A percentile compares a stretch with the other conserved stretches of the same genome.
These are phyloP conservation scores for Hymenoscyphus fraxineus DNA, from an alignment of 2,329 filamentous ascomycete genomes.

Conservation along the genomic window DNA sequence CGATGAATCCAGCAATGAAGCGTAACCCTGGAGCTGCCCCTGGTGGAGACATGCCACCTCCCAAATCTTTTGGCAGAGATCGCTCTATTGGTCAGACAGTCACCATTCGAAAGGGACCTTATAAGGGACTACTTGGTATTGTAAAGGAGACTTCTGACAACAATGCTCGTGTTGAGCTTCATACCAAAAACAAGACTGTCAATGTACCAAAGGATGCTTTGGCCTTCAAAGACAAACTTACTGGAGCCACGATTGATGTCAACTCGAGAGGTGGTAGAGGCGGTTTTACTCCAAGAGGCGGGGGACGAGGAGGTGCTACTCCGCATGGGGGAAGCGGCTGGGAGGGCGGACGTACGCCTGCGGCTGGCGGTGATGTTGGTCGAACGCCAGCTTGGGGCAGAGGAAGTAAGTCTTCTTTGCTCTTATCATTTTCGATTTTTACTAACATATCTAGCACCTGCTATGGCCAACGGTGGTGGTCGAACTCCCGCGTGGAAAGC, in stretches of 20 bases:
- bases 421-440: neutral
- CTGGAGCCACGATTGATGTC: slow-evolving; percentile 74
- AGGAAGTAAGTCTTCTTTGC: slow-evolving; percentile 51
- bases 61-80: slow-evolving; percentile 73
- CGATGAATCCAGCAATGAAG: slow-evolving; percentile 90
- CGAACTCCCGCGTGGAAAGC: slow-evolving; percentile 67
- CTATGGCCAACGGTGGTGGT: slow-evolving; percentile 46
- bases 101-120: slow-evolving; percentile 77
- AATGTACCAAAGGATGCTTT: slow-evolving; percentile 78
- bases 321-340: slow-evolving; percentile 50
- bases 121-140: slow-evolving; percentile 91
- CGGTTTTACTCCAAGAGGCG: slow-evolving; percentile 40
- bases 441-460: slow-evolving; percentile 43
- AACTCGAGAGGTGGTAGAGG: slow-evolving; percentile 47
- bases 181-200: slow-evolving; percentile 90
- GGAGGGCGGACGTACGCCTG: slow-evolving; percentile 68
- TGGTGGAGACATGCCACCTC: slow-evolving; percentile 58
- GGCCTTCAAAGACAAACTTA: slow-evolving; percentile 80
- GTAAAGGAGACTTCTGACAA: slow-evolving; percentile 91
- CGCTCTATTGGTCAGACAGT: slow-evolving; percentile 87
- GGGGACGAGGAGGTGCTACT: slow-evolving; percentile 45
- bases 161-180: slow-evolving; percentile 83
- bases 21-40: slow-evolving; percentile 56
- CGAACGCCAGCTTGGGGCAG: slow-evolving; percentile 74
- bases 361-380: slow-evolving; percentile 55